Percentiles rank a stretch among this genome's conserved stretches.
Evolutionary conservation across 1,284 basidiomycete species (phyloP).

Genomic region (Coniophora puteana): DNA sequence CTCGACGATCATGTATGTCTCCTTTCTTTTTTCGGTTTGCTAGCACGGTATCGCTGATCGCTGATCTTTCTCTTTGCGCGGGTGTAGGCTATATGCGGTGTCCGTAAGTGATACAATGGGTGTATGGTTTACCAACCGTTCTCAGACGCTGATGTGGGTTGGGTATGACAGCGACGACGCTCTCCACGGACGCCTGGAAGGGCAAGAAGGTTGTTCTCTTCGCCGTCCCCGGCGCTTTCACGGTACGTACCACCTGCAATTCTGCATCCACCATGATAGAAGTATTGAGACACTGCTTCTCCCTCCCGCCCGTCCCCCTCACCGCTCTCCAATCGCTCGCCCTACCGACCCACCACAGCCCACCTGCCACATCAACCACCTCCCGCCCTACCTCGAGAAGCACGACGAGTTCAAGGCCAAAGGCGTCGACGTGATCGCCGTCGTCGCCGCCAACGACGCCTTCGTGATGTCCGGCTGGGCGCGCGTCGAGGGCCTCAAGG

Average conservation of each 20-base stretch:
- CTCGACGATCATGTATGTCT: constrained; percentile 57
- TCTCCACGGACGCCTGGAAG: constrained; percentile 68
- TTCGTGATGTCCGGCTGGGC: constrained; percentile 81
- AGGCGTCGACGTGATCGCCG: constrained; percentile 69
- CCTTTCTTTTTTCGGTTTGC: neutral
- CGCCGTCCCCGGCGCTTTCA: constrained; percentile 78
- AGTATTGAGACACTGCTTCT: constrained; percentile 2
- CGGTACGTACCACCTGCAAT: constrained; percentile 50
- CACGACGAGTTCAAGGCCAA: constrained; percentile 69
- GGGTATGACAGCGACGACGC: constrained; percentile 38
- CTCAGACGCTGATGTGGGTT: no score
- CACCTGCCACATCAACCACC: constrained; percentile 70
- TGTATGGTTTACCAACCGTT: no score
- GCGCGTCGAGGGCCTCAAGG: constrained; percentile 62
- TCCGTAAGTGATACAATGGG: no score
- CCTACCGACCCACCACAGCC: constrained; percentile 38
- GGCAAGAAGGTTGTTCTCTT: constrained; percentile 83
- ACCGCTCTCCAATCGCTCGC: neutral
- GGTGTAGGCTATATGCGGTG: constrained; percentile 52
- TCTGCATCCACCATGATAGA: no score
- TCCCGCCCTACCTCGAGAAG: constrained; percentile 66
- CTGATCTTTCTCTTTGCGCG: constrained; percentile 6
- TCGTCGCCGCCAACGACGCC: constrained; percentile 72
- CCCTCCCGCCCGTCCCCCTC: no score
- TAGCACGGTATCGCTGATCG: constrained; percentile 1